Evolutionary conservation across 2,329 filamentous ascomycete species (phyloP).

Genomic region (Aspergillus aculeatinus): DNA sequence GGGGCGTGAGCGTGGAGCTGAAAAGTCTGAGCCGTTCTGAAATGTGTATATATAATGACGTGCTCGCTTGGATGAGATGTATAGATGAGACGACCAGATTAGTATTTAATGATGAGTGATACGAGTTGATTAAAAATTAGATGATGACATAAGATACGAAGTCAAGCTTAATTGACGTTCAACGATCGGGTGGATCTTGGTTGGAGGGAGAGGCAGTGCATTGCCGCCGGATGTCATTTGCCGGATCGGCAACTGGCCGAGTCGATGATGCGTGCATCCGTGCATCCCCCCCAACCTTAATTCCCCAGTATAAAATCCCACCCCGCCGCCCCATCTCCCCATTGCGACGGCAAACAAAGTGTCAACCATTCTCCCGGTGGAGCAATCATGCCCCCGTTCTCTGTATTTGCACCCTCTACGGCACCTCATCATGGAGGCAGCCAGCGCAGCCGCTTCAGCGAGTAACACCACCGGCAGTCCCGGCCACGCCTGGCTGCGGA

Average conservation of each 20-base stretch:
- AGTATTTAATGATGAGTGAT: not conserved
- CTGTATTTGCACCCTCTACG: not conserved
- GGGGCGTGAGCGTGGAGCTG: no score
- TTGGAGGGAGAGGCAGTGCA: no score
- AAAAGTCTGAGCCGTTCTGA: no score
- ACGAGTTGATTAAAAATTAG: not conserved
- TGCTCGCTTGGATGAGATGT: not conserved
- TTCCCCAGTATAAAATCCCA: not conserved
- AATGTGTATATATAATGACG: not conserved
- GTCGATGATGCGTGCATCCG: not conserved
- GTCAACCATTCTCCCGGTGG: not conserved
- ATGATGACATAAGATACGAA: not conserved
- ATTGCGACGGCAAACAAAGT: not conserved
- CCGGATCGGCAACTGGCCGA: not conserved
- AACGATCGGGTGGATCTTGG: no score
- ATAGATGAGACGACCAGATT: not conserved
- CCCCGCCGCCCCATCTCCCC: no score
- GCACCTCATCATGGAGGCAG: constrained; percentile 3
- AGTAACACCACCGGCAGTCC: not conserved
- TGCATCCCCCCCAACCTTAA: not conserved
- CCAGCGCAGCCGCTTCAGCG: not conserved
- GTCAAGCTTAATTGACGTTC: not conserved
- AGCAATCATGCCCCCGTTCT: not conserved
- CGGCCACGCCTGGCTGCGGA: constrained; percentile 1
- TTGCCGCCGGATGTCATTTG: not conserved